Evolutionary conservation across 148 eudicot species (phyloP).

Genomic region (Heliamphora exappendiculata): DNA sequence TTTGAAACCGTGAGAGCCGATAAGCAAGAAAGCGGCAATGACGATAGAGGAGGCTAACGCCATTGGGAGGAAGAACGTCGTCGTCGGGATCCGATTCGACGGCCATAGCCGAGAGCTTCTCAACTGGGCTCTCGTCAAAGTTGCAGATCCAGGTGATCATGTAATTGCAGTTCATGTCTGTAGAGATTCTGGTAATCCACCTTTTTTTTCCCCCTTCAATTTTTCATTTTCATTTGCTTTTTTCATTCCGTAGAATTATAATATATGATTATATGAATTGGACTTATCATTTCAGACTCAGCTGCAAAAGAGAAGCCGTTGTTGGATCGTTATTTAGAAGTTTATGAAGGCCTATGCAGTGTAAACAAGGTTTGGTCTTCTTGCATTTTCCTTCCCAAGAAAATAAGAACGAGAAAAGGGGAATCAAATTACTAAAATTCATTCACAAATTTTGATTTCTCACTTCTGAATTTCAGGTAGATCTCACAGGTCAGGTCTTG

Average conservation of each 20-base stretch:
- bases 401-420: not conserved
- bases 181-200: slow-evolving; percentile 42
- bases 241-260: not conserved
- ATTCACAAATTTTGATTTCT: not conserved
- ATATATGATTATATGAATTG: not conserved
- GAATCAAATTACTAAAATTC: too few relatives aligned
- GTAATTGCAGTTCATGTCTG: slow-evolving; percentile 75
- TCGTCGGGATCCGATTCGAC: slow-evolving; percentile 72
- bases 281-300: slow-evolving; percentile 35
- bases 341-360: slow-evolving; percentile 56
- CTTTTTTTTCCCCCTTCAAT: too few relatives aligned
- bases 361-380: slow-evolving; percentile 50
- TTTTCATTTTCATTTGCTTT: too few relatives aligned
- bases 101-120: slow-evolving; percentile 57
- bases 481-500: slow-evolving; percentile 44
- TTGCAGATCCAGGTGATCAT: slow-evolving; percentile 70
- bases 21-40: slow-evolving; percentile 15
- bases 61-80: slow-evolving; percentile 34
- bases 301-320: slow-evolving; percentile 30
- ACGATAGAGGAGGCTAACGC: slow-evolving; percentile 25
- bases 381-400: not conserved
- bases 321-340: slow-evolving; percentile 57
- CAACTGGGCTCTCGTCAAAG: slow-evolving; percentile 78
- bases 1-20: not conserved
- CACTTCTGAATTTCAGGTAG: slow-evolving; percentile 45